These are phyloP conservation scores for Knufia fluminis DNA, from an alignment of 2,329 filamentous ascomycete genomes.

Conservation along the genomic window DNA sequence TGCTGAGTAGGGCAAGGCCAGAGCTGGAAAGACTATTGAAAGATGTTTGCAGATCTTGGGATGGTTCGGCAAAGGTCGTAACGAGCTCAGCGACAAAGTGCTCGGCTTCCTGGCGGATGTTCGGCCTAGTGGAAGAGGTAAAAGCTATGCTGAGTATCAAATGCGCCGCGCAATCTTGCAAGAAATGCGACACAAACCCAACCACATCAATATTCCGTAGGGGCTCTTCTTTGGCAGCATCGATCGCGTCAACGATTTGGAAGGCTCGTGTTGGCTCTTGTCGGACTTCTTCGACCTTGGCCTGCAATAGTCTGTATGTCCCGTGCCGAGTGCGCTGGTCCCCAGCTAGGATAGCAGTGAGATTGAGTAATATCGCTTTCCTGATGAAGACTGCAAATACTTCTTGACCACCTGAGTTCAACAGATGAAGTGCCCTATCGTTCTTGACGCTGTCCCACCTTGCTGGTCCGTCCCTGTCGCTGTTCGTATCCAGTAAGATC, in stretches of 20 bases:
- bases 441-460: constrained; percentile 85
- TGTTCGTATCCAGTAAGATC: constrained; percentile 85
- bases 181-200: constrained; percentile 92
- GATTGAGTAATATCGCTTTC: constrained; percentile 84
- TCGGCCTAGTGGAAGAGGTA: constrained; percentile 67
- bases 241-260: constrained; percentile 89
- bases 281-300: constrained; percentile 78
- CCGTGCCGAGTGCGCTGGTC: constrained; percentile 61
- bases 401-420: constrained; percentile 99
- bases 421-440: constrained; percentile 86
- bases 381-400: constrained; percentile 94
- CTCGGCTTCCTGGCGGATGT: constrained; percentile 70
- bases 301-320: constrained; percentile 72
- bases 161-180: constrained; percentile 79
- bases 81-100: constrained; percentile 15
- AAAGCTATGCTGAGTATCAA: constrained; percentile 81
- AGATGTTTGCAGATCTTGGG: constrained; percentile 11
- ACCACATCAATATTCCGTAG: constrained; percentile 96
- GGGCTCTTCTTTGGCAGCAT: constrained; percentile 80
- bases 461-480: constrained; percentile 79
- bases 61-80: constrained; percentile 13
- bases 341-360: constrained; percentile 76
- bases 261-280: constrained; percentile 71
- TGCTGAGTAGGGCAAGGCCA: constrained; percentile 15
- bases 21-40: constrained; percentile 9